phyloP scores from a whole-genome alignment of 129 eudicot species.

The Lactuca sativa region DNA sequence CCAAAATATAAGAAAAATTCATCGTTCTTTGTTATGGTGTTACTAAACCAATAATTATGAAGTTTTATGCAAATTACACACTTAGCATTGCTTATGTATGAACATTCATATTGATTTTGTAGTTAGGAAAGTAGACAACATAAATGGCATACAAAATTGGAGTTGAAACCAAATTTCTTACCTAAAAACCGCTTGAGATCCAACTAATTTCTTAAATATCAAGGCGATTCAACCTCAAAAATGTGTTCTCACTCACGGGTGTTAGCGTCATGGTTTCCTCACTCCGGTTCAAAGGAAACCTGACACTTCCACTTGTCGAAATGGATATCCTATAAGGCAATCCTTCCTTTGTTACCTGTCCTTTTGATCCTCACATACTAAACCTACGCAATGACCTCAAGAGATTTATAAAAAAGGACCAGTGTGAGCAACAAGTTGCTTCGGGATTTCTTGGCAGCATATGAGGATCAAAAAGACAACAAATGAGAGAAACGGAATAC shows the following conservation, averaged over 20 bases:
- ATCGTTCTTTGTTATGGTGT: not conserved
- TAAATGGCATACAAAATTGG: not conserved
- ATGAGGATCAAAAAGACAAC: too few relatives aligned
- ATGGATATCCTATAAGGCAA: slow-evolving; percentile 35
- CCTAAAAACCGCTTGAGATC: slow-evolving; percentile 74
- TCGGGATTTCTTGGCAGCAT: too few relatives aligned
- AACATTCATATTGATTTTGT: not conserved
- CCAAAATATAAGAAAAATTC: not conserved
- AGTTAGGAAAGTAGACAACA: not conserved
- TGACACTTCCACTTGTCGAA: slow-evolving; percentile 91
- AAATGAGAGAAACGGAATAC: too few relatives aligned
- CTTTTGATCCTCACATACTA: too few relatives aligned
- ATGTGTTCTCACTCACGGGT: slow-evolving; percentile 55
- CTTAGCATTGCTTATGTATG: not conserved
- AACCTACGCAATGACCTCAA: too few relatives aligned
- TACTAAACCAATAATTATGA: slow-evolving; percentile 4
- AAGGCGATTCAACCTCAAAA: slow-evolving; percentile 59
- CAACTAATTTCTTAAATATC: slow-evolving; percentile 76
- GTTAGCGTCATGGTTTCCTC: slow-evolving; percentile 65
- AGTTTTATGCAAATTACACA: slow-evolving; percentile 7
- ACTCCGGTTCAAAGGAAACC: slow-evolving; percentile 83
- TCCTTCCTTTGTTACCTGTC: too few relatives aligned
- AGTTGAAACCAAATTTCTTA: slow-evolving; percentile 32
- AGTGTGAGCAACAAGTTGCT: too few relatives aligned
- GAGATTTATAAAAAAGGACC: too few relatives aligned